phyloP scores from a whole-genome alignment of 140 eudicot species.

The Oenanthe javanica region DNA sequence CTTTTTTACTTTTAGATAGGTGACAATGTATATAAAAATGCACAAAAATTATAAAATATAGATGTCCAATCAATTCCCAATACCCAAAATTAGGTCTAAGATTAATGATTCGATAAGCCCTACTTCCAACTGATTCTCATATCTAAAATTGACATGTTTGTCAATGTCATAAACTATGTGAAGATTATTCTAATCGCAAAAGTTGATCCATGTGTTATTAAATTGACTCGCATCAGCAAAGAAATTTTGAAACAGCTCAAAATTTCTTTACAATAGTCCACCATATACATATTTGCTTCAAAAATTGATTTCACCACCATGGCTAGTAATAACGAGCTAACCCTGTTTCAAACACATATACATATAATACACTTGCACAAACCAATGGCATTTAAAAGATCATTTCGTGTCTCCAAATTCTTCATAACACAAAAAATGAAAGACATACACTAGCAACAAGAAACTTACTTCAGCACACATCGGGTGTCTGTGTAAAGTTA shows the following conservation, averaged over 20 bases:
- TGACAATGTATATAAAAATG: not conserved
- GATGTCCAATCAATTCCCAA: not conserved
- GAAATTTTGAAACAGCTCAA: not conserved
- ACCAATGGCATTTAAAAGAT: not conserved
- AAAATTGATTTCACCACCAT: not conserved
- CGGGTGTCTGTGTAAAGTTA: not conserved
- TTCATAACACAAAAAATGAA: not conserved
- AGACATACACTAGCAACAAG: too few species aligned
- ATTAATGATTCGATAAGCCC: too few species aligned
- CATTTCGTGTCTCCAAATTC: not conserved
- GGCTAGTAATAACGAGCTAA: not conserved
- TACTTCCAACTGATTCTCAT: too few species aligned
- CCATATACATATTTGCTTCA: not conserved
- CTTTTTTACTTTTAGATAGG: not conserved
- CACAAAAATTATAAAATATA: not conserved
- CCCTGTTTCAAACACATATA: not conserved
- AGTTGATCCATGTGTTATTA: not conserved
- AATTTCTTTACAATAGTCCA: not conserved
- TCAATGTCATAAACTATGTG: not conserved
- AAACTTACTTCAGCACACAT: too few species aligned
- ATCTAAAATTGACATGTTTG: too few species aligned
- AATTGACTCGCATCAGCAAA: not conserved
- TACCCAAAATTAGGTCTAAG: not conserved
- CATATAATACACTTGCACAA: not conserved
- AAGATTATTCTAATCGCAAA: not conserved